Evolutionary conservation across 2,329 filamentous ascomycete species (phyloP).

Genomic region (Corinectria fuckeliana): DNA sequence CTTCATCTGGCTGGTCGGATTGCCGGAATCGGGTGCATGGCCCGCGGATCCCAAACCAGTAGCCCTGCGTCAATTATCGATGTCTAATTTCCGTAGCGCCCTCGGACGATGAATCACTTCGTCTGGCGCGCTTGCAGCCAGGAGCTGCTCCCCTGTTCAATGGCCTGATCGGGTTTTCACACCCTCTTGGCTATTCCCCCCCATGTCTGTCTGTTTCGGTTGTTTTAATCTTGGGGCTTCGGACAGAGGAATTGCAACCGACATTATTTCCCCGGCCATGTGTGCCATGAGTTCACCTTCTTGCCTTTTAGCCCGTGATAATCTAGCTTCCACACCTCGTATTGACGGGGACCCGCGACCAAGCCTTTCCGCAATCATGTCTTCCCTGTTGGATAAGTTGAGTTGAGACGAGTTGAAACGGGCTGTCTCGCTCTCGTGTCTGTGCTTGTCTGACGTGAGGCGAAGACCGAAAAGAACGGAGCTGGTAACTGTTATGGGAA

Average conservation of each 20-base stretch:
- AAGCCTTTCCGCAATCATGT: not conserved
- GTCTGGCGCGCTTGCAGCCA: not conserved
- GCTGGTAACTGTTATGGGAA: not conserved
- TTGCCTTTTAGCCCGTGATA: not conserved
- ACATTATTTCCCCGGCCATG: conserved; percentile 2
- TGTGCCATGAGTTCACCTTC: not conserved
- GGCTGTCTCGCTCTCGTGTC: not conserved
- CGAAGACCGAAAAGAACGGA: not conserved
- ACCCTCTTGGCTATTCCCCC: not conserved
- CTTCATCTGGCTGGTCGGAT: conserved; percentile 4
- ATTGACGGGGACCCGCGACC: not conserved
- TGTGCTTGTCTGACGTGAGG: not conserved
- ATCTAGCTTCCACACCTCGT: not conserved
- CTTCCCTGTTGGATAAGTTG: not conserved
- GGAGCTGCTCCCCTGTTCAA: conserved; percentile 9
- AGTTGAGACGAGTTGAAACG: not conserved
- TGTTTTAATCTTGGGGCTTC: conserved; percentile 1
- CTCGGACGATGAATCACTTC: conserved; percentile 2
- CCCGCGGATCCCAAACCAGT: not conserved
- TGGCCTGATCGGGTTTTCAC: conserved; percentile 15
- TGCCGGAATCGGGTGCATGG: conserved; percentile 9
- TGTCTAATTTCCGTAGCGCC: conserved; percentile 24
- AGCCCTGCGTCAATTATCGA: not conserved
- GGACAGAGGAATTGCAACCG: conserved; percentile 6
- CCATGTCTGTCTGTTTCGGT: conserved; percentile 9